phyloP scores from a whole-genome alignment of 2,329 filamentous ascomycete species.

The Ustulina deusta region DNA sequence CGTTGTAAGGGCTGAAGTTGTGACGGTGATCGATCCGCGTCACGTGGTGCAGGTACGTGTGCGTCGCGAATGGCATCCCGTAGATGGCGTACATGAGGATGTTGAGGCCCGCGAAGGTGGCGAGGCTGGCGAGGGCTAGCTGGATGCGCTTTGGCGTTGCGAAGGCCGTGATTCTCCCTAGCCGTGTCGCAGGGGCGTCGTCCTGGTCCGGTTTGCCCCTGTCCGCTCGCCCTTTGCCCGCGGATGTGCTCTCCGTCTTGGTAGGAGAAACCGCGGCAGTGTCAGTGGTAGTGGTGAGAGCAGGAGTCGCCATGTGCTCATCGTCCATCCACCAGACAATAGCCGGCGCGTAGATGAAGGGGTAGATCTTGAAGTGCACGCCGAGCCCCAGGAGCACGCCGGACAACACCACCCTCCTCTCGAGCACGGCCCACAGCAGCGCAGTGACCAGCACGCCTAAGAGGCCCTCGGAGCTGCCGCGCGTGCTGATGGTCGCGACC shows the following conservation, averaged over 20 bases:
- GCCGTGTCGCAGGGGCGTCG: constrained; percentile 41
- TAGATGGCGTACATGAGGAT: constrained; percentile 83
- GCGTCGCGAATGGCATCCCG: constrained; percentile 81
- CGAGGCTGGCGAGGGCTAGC: constrained; percentile 73
- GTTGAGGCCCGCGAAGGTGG: constrained; percentile 81
- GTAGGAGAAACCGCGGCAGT: background rate
- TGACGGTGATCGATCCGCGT: constrained; percentile 95
- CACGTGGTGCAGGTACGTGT: constrained; percentile 94
- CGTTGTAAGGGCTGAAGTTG: constrained; percentile 98
- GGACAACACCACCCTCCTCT: constrained; percentile 71
- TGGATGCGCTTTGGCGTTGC: constrained; percentile 66
- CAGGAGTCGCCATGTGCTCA: constrained; percentile 54
- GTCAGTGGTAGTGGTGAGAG: background rate
- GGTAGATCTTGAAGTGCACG: constrained; percentile 99
- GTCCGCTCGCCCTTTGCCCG: background rate
- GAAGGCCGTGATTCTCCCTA: constrained; percentile 55
- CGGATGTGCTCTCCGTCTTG: background rate
- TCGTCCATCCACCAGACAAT: constrained; percentile 84
- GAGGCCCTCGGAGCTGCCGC: constrained; percentile 92
- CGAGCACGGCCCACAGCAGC: constrained; percentile 83
- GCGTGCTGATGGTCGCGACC: constrained; percentile 96
- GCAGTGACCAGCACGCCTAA: constrained; percentile 86
- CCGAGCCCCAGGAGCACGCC: constrained; percentile 82
- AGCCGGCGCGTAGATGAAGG: constrained; percentile 90
- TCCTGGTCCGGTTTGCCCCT: background rate